A percentile compares a stretch with the other conserved stretches of the same genome.
These are phyloP conservation scores for Petunia secreta DNA, from an alignment of 257 asterid genomes.

Conservation along the genomic window DNA sequence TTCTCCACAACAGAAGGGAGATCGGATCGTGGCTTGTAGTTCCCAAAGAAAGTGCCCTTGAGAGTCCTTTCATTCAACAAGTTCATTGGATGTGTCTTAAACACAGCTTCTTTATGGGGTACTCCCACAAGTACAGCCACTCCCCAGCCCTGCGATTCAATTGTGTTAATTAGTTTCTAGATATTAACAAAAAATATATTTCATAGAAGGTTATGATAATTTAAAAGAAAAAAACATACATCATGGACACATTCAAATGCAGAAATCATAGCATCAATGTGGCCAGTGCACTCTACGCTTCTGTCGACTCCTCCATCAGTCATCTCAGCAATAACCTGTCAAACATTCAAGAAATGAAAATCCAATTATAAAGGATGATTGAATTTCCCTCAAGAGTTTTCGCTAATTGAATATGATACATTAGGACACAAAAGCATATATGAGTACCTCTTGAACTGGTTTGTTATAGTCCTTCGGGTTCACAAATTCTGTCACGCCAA, in stretches of 20 bases:
- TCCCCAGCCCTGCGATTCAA: slow-evolving; percentile 72
- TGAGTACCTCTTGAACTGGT: slow-evolving; percentile 67
- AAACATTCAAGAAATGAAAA: neutral
- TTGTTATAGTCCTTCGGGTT: slow-evolving; percentile 67
- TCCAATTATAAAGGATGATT: neutral
- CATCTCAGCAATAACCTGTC: slow-evolving; percentile 70
- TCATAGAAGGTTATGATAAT: neutral
- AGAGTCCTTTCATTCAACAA: slow-evolving; percentile 75
- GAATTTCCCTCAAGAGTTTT: no score
- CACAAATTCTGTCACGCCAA: slow-evolving; percentile 57
- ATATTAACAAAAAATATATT: neutral
- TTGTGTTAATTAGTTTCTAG: neutral
- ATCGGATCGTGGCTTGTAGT: slow-evolving; percentile 76
- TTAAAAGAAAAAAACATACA: slow-evolving; percentile 37
- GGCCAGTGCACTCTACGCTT: slow-evolving; percentile 80
- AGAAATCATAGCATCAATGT: slow-evolving; percentile 71
- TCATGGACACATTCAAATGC: slow-evolving; percentile 95
- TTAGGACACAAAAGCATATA: no score
- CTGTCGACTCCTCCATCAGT: slow-evolving; percentile 85
- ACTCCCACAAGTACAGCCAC: slow-evolving; percentile 89
- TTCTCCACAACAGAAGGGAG: slow-evolving; percentile 65
- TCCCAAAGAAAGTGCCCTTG: slow-evolving; percentile 79
- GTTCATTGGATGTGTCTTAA: slow-evolving; percentile 70
- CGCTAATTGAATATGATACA: no score
- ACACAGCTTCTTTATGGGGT: slow-evolving; percentile 62